Base-by-base conservation (phyloP, 2,329 filamentous ascomycete species). In the Hymenoscyphus fructigenus region DNA sequence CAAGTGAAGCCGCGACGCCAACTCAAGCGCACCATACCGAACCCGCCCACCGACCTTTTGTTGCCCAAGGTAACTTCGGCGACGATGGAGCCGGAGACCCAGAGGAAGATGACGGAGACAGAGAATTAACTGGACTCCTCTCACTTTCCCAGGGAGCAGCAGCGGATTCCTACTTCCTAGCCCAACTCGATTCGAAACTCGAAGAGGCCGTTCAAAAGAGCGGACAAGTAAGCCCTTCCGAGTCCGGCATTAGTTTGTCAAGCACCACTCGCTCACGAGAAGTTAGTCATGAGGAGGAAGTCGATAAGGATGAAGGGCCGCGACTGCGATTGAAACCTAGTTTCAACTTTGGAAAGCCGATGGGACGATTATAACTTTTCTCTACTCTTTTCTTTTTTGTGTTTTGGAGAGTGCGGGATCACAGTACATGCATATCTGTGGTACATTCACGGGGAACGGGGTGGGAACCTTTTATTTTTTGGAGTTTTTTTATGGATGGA, bases 311-410 rank as follows among this genome's bases (percentile, higher is more conserved):
- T 28, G 70, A 74, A 56, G 71, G 66, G 5, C 72, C 73, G 10
- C 58, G 38, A 9, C 60, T 75, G 32, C 68, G 65, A 59, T 47
- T 75, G 53, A 74, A 71, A 62, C 67, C 69, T 5, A 73, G 68
- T 38, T 57, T 68, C 41, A 75, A 75, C 53, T 75, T 75, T 66
- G 73, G 73, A 15, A 66, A 62, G 53, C 73, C 72, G 26, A 62
- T 74, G 41, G 73, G 73, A 9, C 62, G 64, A n/a, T 65, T 72
- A 28, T 73, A 64, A 70, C 34, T 62, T 53, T 29, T 9, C 32
- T 32, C 12, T 9, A 26, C 15, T 32, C 29, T 57, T 32, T 57
- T 17, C 3, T 17, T 17, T 57, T n/a, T 57, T 32, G n/a, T 34
- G n/a, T 10, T 7, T 23, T 23, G 20, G 47, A 23, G 20, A 12